These are phyloP conservation scores for Aspergillus fructus DNA, from an alignment of 2,329 filamentous ascomycete species.

Conservation along the genomic window DNA sequence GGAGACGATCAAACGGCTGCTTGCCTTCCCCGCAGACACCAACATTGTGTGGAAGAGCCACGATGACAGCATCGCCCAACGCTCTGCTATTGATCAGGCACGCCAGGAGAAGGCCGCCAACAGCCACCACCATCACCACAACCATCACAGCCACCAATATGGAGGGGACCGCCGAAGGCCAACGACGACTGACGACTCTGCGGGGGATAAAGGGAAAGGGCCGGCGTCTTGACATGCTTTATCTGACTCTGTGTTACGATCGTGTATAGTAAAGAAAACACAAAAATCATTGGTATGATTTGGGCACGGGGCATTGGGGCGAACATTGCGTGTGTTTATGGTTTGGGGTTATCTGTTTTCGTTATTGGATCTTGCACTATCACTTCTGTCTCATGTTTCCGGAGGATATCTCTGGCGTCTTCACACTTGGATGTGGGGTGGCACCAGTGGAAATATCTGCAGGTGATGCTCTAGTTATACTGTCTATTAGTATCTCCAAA, in stretches of 20 bases:
- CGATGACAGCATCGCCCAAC: conserved; percentile 91
- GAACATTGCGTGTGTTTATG: conserved; percentile 39
- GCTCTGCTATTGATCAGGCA: conserved; percentile 84
- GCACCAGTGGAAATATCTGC: background rate
- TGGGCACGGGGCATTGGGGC: conserved; percentile 41
- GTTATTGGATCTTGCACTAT: conserved; percentile 18
- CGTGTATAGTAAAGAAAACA: conserved; percentile 40
- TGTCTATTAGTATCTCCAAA: background rate
- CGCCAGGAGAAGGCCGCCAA: conserved; percentile 74
- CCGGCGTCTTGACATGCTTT: conserved; percentile 32
- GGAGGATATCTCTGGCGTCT: background rate
- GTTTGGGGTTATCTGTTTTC: conserved; percentile 25
- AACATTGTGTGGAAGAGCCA: conserved; percentile 95
- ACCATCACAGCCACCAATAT: conserved; percentile 32
- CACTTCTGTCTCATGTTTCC: conserved; percentile 5
- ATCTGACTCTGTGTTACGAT: conserved; percentile 28
- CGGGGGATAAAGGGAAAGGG: conserved; percentile 43
- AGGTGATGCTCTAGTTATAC: background rate
- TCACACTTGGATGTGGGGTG: background rate
- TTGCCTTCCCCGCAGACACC: conserved; percentile 83
- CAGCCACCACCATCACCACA: conserved; percentile 31
- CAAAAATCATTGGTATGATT: conserved; percentile 37
- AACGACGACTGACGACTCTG: conserved; percentile 44
- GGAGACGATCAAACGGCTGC: conserved; percentile 88
- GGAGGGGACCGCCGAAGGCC: conserved; percentile 43